Evolutionary conservation across 805 yeast genomes (phyloP).

Genomic region (Scheffersomyces coipomensis): DNA sequence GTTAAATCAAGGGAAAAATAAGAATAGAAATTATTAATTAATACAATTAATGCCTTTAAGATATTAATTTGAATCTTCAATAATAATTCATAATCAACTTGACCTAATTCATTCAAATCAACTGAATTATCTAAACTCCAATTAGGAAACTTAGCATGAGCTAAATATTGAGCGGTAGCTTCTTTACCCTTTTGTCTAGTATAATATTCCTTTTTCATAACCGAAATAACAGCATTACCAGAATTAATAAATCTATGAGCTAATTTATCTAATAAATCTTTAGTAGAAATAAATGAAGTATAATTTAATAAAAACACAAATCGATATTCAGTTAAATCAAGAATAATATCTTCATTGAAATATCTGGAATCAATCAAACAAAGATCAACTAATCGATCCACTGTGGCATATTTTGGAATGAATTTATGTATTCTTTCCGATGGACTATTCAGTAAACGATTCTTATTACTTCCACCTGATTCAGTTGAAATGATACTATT

Average conservation of each 20-base stretch:
- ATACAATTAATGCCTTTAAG: slow-evolving; percentile 67
- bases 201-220: slow-evolving; percentile 33
- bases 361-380: slow-evolving; percentile 67
- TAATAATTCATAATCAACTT: slow-evolving; percentile 63
- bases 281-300: slow-evolving; percentile 38
- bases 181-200: slow-evolving; percentile 8
- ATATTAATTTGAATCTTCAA: slow-evolving; percentile 81
- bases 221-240: slow-evolving; percentile 44
- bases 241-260: slow-evolving; percentile 42
- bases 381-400: slow-evolving; percentile 77
- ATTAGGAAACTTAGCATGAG: slow-evolving; percentile 45
- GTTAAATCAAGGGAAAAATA: slow-evolving; percentile 71
- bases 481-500: slow-evolving; percentile 14
- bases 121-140: slow-evolving; percentile 50
- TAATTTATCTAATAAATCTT: slow-evolving; percentile 36
- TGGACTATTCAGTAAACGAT: background rate
- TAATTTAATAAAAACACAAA: slow-evolving; percentile 42
- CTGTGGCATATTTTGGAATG: slow-evolving; percentile 52
- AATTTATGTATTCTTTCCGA: slow-evolving; percentile 13
- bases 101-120: slow-evolving; percentile 40
- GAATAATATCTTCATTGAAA: slow-evolving; percentile 41
- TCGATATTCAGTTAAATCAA: slow-evolving; percentile 41
- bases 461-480: slow-evolving; percentile 5
- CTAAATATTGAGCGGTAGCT: slow-evolving; percentile 1
- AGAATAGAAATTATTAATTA: slow-evolving; percentile 69